These are phyloP conservation scores for Trametes cubensis DNA, from an alignment of 768 basidiomycete genomes.

Conservation along the genomic window DNA sequence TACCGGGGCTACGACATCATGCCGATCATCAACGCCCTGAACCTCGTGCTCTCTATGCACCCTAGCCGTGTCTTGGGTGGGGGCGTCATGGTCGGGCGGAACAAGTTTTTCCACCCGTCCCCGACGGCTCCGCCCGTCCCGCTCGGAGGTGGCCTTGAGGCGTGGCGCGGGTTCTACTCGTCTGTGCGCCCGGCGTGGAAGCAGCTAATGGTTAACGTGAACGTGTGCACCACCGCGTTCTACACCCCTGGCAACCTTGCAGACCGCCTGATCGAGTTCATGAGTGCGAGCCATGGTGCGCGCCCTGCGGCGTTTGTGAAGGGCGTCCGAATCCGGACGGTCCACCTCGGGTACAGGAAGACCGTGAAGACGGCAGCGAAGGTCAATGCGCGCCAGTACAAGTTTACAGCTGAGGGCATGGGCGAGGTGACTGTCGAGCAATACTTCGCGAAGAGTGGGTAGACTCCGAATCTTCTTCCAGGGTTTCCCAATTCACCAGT, in stretches of 20 bases:
- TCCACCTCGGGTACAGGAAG: conserved; percentile 76
- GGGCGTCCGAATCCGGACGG: conserved; percentile 65
- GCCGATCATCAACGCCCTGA: conserved; percentile 53
- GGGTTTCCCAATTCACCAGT: background rate
- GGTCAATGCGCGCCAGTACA: conserved; percentile 41
- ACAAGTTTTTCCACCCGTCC: conserved; percentile 54
- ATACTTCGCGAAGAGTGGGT: conserved; percentile 51
- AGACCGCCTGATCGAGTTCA: conserved; percentile 44
- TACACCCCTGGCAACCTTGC: conserved; percentile 48
- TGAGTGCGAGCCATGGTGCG: conserved; percentile 57
- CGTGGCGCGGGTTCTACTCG: conserved; percentile 55
- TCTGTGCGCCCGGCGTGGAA: conserved; percentile 44
- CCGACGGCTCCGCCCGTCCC: conserved; percentile 30
- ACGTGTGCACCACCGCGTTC: conserved; percentile 54
- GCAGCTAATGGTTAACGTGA: conserved; percentile 58
- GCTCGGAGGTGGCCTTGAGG: conserved; percentile 57
- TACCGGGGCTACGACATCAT: conserved; percentile 47
- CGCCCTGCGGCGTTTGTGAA: conserved; percentile 62
- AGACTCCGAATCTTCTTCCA: background rate
- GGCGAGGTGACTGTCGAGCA: conserved; percentile 47
- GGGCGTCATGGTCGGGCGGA: conserved; percentile 55
- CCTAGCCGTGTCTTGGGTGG: conserved; percentile 44
- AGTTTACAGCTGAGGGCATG: conserved; percentile 45
- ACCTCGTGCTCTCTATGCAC: conserved; percentile 48
- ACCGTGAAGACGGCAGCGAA: conserved; percentile 60